These are phyloP conservation scores for Quercus phellos DNA, from an alignment of 331 rosid genomes.

Conservation along the genomic window DNA sequence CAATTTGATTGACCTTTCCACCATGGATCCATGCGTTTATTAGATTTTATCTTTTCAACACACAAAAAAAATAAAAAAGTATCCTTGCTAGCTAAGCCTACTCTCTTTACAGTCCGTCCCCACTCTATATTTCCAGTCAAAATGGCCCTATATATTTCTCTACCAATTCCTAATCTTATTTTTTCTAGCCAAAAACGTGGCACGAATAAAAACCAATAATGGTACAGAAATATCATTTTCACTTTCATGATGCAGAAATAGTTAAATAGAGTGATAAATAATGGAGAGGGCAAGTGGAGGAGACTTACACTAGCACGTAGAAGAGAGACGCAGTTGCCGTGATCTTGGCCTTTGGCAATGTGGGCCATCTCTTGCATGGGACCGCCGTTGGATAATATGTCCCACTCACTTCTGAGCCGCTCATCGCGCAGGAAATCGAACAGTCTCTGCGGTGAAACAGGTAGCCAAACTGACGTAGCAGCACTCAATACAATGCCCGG, in stretches of 20 bases:
- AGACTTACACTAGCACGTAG: constrained; percentile 68
- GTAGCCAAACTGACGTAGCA: constrained; percentile 88
- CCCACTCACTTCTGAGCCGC: constrained; percentile 85
- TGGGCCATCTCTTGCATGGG: constrained; percentile 99
- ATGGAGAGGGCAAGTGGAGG: neutral
- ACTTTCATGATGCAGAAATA: no score
- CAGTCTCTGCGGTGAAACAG: constrained; percentile 49
- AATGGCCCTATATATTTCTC: no score
- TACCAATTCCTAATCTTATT: no score
- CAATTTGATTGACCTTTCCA: neutral
- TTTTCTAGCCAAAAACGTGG: no score
- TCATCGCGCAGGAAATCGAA: constrained; percentile 84
- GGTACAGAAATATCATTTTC: no score
- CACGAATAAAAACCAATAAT: no score
- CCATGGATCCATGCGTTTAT: constrained; percentile 14
- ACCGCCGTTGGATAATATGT: constrained; percentile 93
- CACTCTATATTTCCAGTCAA: no score
- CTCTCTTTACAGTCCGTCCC: no score
- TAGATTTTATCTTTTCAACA: neutral
- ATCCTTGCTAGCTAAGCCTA: no score
- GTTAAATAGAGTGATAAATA: no score
- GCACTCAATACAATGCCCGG: constrained; percentile 90
- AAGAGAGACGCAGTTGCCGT: constrained; percentile 88
- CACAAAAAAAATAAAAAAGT: neutral
- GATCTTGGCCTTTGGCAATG: constrained; percentile 94